A percentile compares a stretch with the other conserved stretches of the same genome.
Evolutionary conservation across 2,329 filamentous ascomycete genomes (phyloP).

Genomic region (Calonectria hongkongensis): DNA sequence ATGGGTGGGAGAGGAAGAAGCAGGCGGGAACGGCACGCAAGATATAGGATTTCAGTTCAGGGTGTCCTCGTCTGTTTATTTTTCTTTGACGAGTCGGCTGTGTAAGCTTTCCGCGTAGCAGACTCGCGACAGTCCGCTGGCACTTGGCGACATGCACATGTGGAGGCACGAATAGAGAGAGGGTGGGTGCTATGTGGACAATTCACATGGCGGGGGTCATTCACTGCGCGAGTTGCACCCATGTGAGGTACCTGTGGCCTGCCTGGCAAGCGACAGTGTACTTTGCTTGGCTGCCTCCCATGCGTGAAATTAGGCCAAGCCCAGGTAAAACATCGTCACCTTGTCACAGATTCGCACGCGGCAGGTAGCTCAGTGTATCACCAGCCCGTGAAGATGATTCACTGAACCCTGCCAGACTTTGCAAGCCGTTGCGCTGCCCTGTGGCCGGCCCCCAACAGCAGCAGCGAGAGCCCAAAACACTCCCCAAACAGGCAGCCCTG

Average conservation of each 20-base stretch:
- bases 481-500: slow-evolving; percentile 39
- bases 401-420: background rate
- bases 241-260: slow-evolving; percentile 1
- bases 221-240: slow-evolving; percentile 6
- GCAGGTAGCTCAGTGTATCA: slow-evolving; percentile 15
- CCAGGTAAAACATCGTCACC: slow-evolving; percentile 13
- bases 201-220: slow-evolving; percentile 22
- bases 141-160: slow-evolving; percentile 21
- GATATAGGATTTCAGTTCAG: slow-evolving; percentile 10
- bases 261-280: background rate
- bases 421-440: slow-evolving; percentile 14
- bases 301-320: slow-evolving; percentile 12
- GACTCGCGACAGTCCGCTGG: slow-evolving; percentile 17
- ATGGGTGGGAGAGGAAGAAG: slow-evolving; percentile 13
- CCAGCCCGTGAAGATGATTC: background rate
- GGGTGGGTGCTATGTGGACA: slow-evolving; percentile 12
- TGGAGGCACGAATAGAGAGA: slow-evolving; percentile 25
- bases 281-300: slow-evolving; percentile 28
- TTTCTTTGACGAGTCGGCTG: slow-evolving; percentile 15
- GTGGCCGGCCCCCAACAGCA: slow-evolving; percentile 15
- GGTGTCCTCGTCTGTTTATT: slow-evolving; percentile 30
- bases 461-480: background rate
- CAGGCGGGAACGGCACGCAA: slow-evolving; percentile 18
- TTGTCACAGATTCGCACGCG: slow-evolving; percentile 24
- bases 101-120: slow-evolving; percentile 29